Evolutionary conservation across 208 protist genomes (phyloP), one percentile per base, ranked within the genome.

Genomic region (Leishmania major): DNA sequence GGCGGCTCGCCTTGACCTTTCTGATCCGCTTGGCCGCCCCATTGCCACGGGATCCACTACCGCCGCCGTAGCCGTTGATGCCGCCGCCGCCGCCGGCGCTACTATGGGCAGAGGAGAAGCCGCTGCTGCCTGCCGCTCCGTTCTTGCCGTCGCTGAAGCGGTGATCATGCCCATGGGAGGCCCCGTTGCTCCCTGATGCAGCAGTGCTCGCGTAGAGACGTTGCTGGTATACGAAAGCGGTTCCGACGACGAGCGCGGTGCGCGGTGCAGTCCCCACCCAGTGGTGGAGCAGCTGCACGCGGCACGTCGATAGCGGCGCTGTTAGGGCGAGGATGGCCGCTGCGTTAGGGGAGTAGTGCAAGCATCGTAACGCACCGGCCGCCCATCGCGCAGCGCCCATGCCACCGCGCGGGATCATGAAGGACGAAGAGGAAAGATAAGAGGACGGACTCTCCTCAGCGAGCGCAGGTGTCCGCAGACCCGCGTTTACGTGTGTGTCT

Each of bases 1-100:
- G 78, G 22, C 76, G 57, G 31, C 43, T 57, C 25, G 40, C 35
- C 55, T 84, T 78, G 31, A 40, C 71, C 55, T 84, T 88, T 62
- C 70, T 81, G 10, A 7, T 70, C 66, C 70, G 57, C 73, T 78
- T 79, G 71, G 40, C 66, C 73, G 59, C 66, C 4, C 62, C 55
- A 66, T 47, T 55, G 75, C 60, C 53, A 28, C 45, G 77, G 15
- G 53, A 25, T 40, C 35, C 55, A 25, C 43, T 35, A 28, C 40
- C 55, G 75, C 78, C 67, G 37, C 77, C 71, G 59, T 3, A 66
- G 75, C 35, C 22, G 43, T 35, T 31, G 40, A 43, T 75, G 22
- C 64, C 37, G 35, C 45, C 57, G 62, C 49, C 67, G 59, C 77
- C 28, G 59, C 69, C 49, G 17, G 60, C 60, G 70, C 43, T 53